Conservation (phyloP, 306 rosid species). For the Coriaria nepalensis region DNA sequence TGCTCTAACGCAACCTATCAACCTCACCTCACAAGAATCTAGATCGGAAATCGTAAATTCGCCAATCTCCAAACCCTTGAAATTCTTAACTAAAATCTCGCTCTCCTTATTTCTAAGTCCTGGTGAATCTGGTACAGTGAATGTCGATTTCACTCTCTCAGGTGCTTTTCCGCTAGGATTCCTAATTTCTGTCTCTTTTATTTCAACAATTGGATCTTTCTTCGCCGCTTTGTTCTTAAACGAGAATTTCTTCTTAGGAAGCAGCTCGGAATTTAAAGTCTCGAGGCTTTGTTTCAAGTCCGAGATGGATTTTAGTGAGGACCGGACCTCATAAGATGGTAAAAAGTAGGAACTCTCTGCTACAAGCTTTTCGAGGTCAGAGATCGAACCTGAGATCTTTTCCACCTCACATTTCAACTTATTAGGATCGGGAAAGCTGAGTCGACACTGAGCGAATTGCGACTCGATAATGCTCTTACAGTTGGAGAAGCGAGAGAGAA, state of each 20-base stretch:
- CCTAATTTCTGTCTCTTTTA: constrained; percentile 16
- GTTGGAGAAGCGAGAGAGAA: constrained; percentile 43
- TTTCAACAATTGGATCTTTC: constrained; percentile 23
- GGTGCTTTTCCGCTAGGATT: background rate
- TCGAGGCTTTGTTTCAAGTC: constrained; percentile 48
- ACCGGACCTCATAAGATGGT: constrained; percentile 68
- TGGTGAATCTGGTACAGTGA: constrained; percentile 33
- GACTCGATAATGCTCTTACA: constrained; percentile 43
- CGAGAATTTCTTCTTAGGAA: constrained; percentile 67
- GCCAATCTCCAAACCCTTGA: constrained; percentile 46
- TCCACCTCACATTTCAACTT: constrained; percentile 40
- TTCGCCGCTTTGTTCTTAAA: constrained; percentile 46
- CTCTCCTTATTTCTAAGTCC: constrained; percentile 44
- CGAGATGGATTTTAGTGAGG: constrained; percentile 53
- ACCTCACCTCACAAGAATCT: constrained; percentile 70
- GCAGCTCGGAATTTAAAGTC: constrained; percentile 24
- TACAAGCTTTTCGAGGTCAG: constrained; percentile 63
- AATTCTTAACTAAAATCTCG: constrained; percentile 31
- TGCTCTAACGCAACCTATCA: constrained; percentile 51
- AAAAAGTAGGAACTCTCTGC: constrained; percentile 63
- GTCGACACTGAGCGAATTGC: constrained; percentile 27
- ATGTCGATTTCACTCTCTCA: constrained; percentile 12
- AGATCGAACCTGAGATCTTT: constrained; percentile 45
- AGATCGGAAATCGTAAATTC: constrained; percentile 71
- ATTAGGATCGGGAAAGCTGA: constrained; percentile 13